phyloP scores from a whole-genome alignment of 2,329 filamentous ascomycete species.

The Massarina eburnea region DNA sequence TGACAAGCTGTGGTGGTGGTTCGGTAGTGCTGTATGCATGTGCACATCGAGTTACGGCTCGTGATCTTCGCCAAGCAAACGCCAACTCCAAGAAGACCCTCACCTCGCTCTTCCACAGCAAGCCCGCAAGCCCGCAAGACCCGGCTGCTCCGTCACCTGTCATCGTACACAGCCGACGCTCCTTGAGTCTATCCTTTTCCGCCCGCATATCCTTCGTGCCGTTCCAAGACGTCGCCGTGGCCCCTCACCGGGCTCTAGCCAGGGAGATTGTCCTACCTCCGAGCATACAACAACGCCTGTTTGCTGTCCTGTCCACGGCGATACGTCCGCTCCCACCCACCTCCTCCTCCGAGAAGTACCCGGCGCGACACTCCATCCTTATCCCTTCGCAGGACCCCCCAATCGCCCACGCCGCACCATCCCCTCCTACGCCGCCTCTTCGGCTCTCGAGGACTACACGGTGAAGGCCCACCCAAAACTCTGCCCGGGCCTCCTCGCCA shows the following conservation, averaged over 20 bases:
- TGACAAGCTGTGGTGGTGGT: constrained; percentile 5
- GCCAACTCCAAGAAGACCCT: not conserved
- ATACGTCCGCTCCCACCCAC: constrained; percentile 7
- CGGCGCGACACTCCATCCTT: not conserved
- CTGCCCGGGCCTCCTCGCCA: constrained; percentile 10
- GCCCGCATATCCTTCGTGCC: constrained; percentile 3
- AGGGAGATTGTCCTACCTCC: constrained; percentile 21
- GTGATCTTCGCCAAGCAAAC: constrained; percentile 4
- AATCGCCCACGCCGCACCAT: constrained; percentile 2
- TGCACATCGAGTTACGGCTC: not conserved
- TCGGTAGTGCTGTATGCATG: not conserved
- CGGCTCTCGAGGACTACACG: constrained; percentile 17
- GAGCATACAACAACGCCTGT: constrained; percentile 9
- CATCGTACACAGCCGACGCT: constrained; percentile 9
- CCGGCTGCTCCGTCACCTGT: constrained; percentile 15
- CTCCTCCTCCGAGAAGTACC: constrained; percentile 1
- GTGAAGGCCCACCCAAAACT: constrained; percentile 18
- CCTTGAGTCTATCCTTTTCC: constrained; percentile 5
- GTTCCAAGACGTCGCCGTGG: constrained; percentile 9
- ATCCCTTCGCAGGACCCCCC: not conserved
- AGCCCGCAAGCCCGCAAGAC: constrained; percentile 15
- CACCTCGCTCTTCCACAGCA: constrained; percentile 2
- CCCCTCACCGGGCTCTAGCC: constrained; percentile 26
- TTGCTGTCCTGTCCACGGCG: constrained; percentile 12
- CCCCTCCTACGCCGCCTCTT: constrained; percentile 12